Percentiles rank a stretch among this genome's conserved stretches.
These are phyloP conservation scores for Cenchrus americanus DNA, from an alignment of 176 grass and related monocot species.

Conservation along the genomic window DNA sequence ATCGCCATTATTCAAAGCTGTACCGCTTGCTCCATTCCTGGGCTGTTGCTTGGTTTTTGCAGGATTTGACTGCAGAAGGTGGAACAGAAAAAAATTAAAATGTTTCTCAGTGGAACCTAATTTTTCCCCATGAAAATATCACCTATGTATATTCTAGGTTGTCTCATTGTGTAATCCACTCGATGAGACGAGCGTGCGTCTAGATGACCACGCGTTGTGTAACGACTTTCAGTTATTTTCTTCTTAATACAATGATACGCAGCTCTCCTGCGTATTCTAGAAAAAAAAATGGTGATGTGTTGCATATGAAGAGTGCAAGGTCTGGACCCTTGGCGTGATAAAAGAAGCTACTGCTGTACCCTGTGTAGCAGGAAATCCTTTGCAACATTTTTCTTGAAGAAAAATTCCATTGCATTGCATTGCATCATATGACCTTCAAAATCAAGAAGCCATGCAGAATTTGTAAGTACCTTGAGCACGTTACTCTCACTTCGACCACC, in stretches of 20 bases:
- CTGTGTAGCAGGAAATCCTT: neutral
- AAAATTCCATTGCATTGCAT: neutral
- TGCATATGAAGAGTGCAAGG: conserved; percentile 3
- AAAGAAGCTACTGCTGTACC: conserved; percentile 1
- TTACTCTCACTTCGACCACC: neutral
- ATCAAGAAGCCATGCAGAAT: neutral
- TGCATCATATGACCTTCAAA: conserved; percentile 36
- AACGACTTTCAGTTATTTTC: no score
- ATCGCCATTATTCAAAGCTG: neutral
- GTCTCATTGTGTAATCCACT: no score
- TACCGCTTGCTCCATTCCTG: neutral
- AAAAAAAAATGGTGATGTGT: conserved; percentile 23
- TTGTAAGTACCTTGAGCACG: conserved; percentile 33
- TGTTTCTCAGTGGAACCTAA: neutral
- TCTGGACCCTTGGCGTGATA: conserved; percentile 3
- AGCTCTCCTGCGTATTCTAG: no score
- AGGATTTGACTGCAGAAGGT: conserved; percentile 22
- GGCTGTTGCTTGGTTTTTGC: conserved; percentile 1
- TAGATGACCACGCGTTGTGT: no score
- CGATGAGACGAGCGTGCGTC: no score
- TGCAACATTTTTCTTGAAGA: neutral
- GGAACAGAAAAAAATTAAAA: neutral
- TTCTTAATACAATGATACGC: no score
- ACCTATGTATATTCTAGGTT: no score
- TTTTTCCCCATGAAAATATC: neutral